A percentile compares a stretch with the other conserved stretches of the same genome.
Conservation (phyloP, 176 grass and related monocot genomes). For the Sorghum bicolor region Sorghum_bicolor_NCBIv3 NC_012878.2:49693001-49693500, state of each 20-base stretch:
- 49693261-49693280: neutral
- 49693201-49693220: neutral
- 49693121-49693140: neutral
- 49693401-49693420: neutral
- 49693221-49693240: neutral
- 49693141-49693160: neutral
- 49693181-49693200: neutral
- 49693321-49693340: constrained; percentile 34
- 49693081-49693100: constrained; percentile 78
- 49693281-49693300: neutral
- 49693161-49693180: neutral
- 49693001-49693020: constrained; percentile 78
- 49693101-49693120: constrained; percentile 69
- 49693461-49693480: constrained; percentile 75
- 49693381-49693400: constrained; percentile 32
- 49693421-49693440: neutral
- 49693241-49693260: neutral
- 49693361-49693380: constrained; percentile 40
- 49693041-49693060: constrained; percentile 85
- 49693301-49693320: constrained; percentile 40
- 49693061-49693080: constrained; percentile 93
- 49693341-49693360: constrained; percentile 38
- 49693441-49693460: constrained; percentile 42
- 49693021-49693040: constrained; percentile 75
- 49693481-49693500: constrained; percentile 59